These are phyloP conservation scores for Saccharomyces hybrid DNA, from an alignment of 1,139 yeast species.

Conservation along the genomic window DNA sequence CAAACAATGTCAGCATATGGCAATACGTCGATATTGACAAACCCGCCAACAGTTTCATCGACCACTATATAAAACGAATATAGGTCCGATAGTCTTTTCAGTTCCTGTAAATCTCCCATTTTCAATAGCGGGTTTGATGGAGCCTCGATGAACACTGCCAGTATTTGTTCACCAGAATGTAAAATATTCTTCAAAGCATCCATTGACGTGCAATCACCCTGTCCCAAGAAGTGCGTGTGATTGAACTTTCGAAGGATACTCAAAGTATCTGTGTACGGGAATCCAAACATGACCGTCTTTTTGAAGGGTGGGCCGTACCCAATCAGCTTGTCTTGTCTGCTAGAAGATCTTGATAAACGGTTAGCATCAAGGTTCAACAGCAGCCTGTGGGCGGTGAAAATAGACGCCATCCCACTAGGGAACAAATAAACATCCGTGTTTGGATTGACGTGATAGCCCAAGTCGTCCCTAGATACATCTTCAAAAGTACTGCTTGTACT, in stretches of 20 bases:
- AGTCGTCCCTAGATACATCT: neutral
- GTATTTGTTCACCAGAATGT: slow-evolving; percentile 52
- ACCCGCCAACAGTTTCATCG: slow-evolving; percentile 92
- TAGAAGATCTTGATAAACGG: slow-evolving; percentile 18
- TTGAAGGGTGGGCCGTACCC: slow-evolving; percentile 34
- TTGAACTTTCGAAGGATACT: slow-evolving; percentile 85
- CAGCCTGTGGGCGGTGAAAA: slow-evolving; percentile 74
- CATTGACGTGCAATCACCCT: slow-evolving; percentile 70
- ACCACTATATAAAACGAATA: slow-evolving; percentile 72
- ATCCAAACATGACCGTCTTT: slow-evolving; percentile 86
- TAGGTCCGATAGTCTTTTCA: slow-evolving; percentile 58
- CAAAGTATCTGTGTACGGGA: slow-evolving; percentile 89
- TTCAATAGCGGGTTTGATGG: slow-evolving; percentile 87
- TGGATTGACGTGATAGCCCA: slow-evolving; percentile 11
- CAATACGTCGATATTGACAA: slow-evolving; percentile 72
- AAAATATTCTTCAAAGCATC: slow-evolving; percentile 55
- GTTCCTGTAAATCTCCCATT: slow-evolving; percentile 65
- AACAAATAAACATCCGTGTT: slow-evolving; percentile 63
- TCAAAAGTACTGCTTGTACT: slow-evolving; percentile 2
- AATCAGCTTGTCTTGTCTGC: slow-evolving; percentile 2
- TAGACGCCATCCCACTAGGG: slow-evolving; percentile 91
- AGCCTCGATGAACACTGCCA: slow-evolving; percentile 79
- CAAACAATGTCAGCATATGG: slow-evolving; percentile 81
- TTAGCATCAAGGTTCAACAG: slow-evolving; percentile 37
- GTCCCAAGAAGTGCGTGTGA: slow-evolving; percentile 74